Percentiles rank a stretch among this genome's conserved stretches.
Conservation (phyloP, 768 basidiomycete species). For the Amanita phalloides region DNA sequence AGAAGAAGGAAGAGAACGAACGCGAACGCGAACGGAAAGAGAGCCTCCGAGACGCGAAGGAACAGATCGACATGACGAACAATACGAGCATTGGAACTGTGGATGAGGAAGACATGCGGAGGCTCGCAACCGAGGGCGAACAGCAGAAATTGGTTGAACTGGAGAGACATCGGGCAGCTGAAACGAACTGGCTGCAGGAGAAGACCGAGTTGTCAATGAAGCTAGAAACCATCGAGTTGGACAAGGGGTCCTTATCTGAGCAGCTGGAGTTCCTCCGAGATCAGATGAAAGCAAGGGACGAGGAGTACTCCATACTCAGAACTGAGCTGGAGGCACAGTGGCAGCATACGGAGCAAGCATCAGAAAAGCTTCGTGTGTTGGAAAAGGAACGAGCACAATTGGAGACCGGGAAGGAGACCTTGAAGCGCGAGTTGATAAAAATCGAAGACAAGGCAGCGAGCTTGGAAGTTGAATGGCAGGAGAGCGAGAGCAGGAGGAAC, state of each 20-base stretch:
- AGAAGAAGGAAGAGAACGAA: slow-evolving; percentile 42
- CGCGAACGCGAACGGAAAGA: slow-evolving; percentile 39
- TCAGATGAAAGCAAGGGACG: slow-evolving; percentile 29
- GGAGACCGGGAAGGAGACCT: slow-evolving; percentile 28
- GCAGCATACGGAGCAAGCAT: slow-evolving; percentile 46
- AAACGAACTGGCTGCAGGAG: slow-evolving; percentile 42
- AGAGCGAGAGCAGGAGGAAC: slow-evolving; percentile 40
- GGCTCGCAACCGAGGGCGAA: slow-evolving; percentile 28
- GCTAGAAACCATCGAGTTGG: slow-evolving; percentile 30
- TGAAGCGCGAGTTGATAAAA: slow-evolving; percentile 28
- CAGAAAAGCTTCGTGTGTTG: slow-evolving; percentile 34
- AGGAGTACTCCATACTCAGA: slow-evolving; percentile 40
- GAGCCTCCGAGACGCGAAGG: slow-evolving; percentile 43
- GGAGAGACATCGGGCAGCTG: slow-evolving; percentile 28
- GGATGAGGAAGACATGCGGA: slow-evolving; percentile 33
- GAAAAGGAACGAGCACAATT: slow-evolving; percentile 23
- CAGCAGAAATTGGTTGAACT: slow-evolving; percentile 28
- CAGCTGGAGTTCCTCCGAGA: slow-evolving; percentile 31
- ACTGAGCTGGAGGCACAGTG: slow-evolving; percentile 64
- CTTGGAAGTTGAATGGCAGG: slow-evolving; percentile 47
- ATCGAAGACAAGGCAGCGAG: slow-evolving; percentile 30
- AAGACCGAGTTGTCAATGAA: slow-evolving; percentile 30
- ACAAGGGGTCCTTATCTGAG: slow-evolving; percentile 31
- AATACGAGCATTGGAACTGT: slow-evolving; percentile 30
- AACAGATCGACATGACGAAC: slow-evolving; percentile 51